Evolutionary conservation across 2,329 filamentous ascomycete genomes (phyloP).

Genomic region (Colletotrichum zoysiae): DNA sequence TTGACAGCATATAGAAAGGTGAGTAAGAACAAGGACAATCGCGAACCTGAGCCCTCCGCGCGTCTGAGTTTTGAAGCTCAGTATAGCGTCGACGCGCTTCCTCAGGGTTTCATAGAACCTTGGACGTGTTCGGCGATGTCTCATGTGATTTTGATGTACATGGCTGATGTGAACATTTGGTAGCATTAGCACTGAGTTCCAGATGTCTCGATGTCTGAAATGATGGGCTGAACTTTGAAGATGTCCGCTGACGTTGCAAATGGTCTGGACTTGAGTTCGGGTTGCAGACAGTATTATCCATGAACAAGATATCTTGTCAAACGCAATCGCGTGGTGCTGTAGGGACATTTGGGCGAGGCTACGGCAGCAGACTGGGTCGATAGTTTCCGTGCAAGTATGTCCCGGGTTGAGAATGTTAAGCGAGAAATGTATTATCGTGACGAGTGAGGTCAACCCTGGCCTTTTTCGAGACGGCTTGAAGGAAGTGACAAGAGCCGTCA

Average conservation of each 20-base stretch:
- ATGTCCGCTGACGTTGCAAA: neutral
- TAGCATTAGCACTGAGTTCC: neutral
- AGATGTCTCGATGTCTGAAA: neutral
- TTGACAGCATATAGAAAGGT: too few species aligned
- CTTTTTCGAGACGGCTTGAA: neutral
- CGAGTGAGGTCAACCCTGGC: neutral
- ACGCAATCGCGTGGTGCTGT: constrained; percentile 16
- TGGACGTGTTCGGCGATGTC: neutral
- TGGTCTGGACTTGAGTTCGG: constrained; percentile 1
- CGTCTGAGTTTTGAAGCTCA: constrained; percentile 2
- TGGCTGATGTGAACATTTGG: constrained; percentile 8
- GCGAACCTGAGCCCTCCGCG: neutral
- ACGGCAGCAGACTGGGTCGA: neutral
- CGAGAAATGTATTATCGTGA: neutral
- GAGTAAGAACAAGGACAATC: neutral
- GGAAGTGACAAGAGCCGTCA: neutral
- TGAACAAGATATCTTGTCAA: neutral
- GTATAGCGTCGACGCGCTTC: constrained; percentile 11
- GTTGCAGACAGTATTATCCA: constrained; percentile 24
- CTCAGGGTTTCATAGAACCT: constrained; percentile 9
- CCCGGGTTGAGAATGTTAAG: neutral
- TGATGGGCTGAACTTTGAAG: neutral
- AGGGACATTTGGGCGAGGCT: neutral
- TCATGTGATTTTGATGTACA: neutral
- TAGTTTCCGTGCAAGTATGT: neutral